Base-by-base conservation (phyloP, 768 basidiomycete species). In the Kwoniella bestiolae region DNA sequence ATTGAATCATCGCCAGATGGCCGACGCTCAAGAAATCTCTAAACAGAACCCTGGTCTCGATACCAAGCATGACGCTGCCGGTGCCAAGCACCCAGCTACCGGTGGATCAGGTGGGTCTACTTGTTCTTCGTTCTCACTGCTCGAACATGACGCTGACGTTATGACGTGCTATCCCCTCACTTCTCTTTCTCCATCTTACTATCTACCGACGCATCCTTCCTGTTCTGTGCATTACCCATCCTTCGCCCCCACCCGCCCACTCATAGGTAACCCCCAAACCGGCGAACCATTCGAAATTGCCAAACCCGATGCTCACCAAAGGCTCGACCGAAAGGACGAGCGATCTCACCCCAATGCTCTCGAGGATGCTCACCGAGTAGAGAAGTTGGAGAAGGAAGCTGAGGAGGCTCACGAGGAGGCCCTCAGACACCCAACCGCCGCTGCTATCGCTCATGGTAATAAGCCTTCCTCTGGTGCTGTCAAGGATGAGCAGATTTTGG, bases 391-490 rank as follows among this genome's bases (percentile, higher is more conserved):
- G 67, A 67, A 75, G 65, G 57, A 71, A 57, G 78, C 70, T 14
- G 73, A 79, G 29, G 69, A 63, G 50, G 74, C 46, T 6, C 67
- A 67, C 32, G 64, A 59, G 32, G 70, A 72, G 41, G 63, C 60
- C 6, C 51, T 66, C 21, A 56, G 64, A 21, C 68, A 75, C 63
- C 80, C 80, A 21, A 81, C 80, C 3, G 75, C 68, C 45, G 55
- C 66, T 21, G 80, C 80, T 9, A 32, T 51, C 31, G 66, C 73
- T 16, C 77, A 78, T 65, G 77, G 77, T 18, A 78, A 78, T 60
- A 73, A 76, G 66, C 80, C 80, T 4, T 70, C 67, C 6, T 49
- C 69, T 28, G 80, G 80, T 16, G 80, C 80, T 26, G 77, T 77
- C 65, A 76, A 70, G 45, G 80, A 81, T 66, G 70, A 78, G 67